Evolutionary conservation across 345 rosid species (phyloP), one percentile per base, ranked within the genome.

Genomic region (Pistacia atlantica): DNA sequence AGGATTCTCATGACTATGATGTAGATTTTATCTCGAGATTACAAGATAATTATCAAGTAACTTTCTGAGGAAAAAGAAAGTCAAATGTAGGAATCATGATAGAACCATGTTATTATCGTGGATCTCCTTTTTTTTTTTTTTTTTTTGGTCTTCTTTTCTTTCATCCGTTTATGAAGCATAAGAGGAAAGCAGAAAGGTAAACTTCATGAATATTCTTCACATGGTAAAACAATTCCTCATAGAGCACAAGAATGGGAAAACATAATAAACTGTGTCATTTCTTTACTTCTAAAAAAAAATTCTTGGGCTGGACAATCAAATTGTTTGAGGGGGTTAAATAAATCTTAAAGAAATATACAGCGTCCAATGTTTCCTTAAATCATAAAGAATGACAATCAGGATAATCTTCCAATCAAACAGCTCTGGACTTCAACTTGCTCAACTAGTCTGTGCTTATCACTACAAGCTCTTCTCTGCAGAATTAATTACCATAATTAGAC

Each of bases 391-490:
- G 31, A 17, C 55, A 59, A 13, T 11, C 22, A 73, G 60, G 31
- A n/a, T 17, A 65, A 73, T 62, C 60, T 61, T 51, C 42, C 33
- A 42, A 49, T 6, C 52, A 57, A 42, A 67, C 16, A 38, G 35
- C 74, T 57, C 65, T 38, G 38, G 74, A 71, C 64, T 56, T 37
- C 10, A 55, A 10, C 28, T 58, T 58, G n/a, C 25, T 22, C 55
- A 13, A 16, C 22, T 33, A 31, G 46, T 61, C 68, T 28, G 48
- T 25, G 25, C 22, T 8, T 11, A 54, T 14, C 17, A 54, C 57
- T 2, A 11, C 18, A 54, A 14, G 2, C 49, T 25, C 25, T 25
- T 25, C 25, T 25, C 25, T 25, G 25, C 25, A 25, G 25, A 25
- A 25, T 25, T 25, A 25, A 25, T 25, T 25, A 25, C 25, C 25